Conservation (phyloP, 2,329 filamentous ascomycete species). For the Fusarium sp. region DNA sequence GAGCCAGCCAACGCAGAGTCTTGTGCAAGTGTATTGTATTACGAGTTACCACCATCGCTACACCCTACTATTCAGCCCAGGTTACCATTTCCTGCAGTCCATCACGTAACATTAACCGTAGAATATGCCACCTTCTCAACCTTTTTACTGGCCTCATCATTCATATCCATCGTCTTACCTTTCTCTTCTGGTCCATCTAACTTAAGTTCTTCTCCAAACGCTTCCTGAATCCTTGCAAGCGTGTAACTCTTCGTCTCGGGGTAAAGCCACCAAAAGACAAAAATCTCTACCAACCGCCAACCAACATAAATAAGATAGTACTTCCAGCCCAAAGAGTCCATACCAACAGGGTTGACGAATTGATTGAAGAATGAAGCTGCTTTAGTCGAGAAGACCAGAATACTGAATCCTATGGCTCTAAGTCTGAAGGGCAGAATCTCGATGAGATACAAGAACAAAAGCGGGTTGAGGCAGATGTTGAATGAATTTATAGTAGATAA, state of each 20-base stretch:
- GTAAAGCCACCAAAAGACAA: constrained; percentile 52
- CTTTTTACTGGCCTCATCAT: background rate
- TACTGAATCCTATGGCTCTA: constrained; percentile 24
- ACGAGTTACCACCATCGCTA: too few species aligned
- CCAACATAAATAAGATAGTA: constrained; percentile 40
- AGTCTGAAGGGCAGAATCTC: constrained; percentile 29
- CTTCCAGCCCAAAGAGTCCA: constrained; percentile 38
- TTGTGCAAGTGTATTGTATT: too few species aligned
- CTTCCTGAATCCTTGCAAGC: constrained; percentile 21
- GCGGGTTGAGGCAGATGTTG: constrained; percentile 24
- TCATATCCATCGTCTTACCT: background rate
- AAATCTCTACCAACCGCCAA: constrained; percentile 36
- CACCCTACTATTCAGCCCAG: too few species aligned
- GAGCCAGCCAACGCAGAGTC: too few species aligned
- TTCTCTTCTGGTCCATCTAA: constrained; percentile 9
- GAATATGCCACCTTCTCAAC: background rate
- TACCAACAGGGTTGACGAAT: constrained; percentile 37
- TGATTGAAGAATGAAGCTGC: constrained; percentile 29
- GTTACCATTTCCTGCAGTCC: too few species aligned
- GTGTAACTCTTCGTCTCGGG: constrained; percentile 56
- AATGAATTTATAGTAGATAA: constrained; percentile 28
- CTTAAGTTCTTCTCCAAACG: constrained; percentile 16
- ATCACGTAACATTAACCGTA: background rate
- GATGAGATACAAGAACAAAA: constrained; percentile 16
- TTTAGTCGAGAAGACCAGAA: constrained; percentile 22